Base-by-base conservation (phyloP, 768 basidiomycete genomes). In the Asterophora parasitica region DNA sequence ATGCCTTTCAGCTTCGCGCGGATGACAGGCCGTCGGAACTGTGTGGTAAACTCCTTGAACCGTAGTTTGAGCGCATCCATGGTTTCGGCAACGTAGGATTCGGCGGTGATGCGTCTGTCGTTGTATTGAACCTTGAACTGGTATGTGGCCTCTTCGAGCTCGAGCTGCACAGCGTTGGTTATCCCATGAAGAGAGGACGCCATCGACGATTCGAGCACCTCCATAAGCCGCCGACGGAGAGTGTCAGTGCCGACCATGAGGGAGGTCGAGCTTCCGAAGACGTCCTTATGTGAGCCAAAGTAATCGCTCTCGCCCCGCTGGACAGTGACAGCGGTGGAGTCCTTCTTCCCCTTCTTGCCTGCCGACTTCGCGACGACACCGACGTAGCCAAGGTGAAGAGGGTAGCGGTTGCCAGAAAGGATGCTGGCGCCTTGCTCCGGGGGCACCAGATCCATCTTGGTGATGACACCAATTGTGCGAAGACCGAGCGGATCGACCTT, bases 41-140 rank as follows among this genome's bases (percentile, higher is more conserved):
- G 83, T 23, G 77, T 66, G 1, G 88, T 89, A 58, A 84, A 85
- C 31, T 90, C 83, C 59, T 86, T 89, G 77, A 99, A 95, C 36
- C 85, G 81, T 0, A 78, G 76, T 69, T 99, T 99, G 53, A 99
- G 81, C 5, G 79, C 74, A 61, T 99, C 96, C 67, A 98, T 85
- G 2, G 94, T 93, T 69, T 98, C 96, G 6, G 96, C 94, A 40
- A 99, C 91, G 63, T 99, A 99, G 1, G 92, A 93, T 65, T 99
- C 96, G 9, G 96, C 85, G 1, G 89, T 87, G 50, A 97, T 89
- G 17, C 91, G 80, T 17, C 92, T 83, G 68, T 99, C 96, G 61
- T 99, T 99, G 70, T 91, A 92, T 64, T 94, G 88, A 2, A 99
- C 96, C 69, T 99, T 99, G 81, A 99, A 99, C 65, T 98, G 96